Conservation (phyloP, 139 green algal species). For the Tetradesmus obliquus region DNA sequence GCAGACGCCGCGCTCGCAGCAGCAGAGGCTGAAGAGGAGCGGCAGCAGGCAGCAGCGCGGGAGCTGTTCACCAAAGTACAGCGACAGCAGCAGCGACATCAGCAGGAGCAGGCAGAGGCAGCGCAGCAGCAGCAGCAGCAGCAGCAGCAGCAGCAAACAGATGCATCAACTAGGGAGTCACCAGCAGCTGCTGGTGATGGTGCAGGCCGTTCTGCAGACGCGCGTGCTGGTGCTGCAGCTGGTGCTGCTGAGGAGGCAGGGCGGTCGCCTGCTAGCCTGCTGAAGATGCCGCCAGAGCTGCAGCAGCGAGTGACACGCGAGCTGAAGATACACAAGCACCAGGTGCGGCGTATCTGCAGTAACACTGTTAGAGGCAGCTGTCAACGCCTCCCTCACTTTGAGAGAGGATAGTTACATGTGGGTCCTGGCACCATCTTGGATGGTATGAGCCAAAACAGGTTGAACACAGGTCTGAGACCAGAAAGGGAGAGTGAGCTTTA, state of each 20-base stretch:
- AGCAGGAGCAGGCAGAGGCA: constrained; percentile 22
- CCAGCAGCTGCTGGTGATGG: neutral
- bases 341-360: constrained; percentile 15
- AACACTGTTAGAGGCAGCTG: too few species aligned
- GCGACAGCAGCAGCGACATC: neutral
- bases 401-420: too few species aligned
- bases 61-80: constrained; percentile 40
- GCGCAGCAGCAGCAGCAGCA: neutral
- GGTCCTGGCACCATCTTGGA: too few species aligned
- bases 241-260: constrained; percentile 24
- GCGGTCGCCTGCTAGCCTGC: neutral
- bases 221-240: constrained; percentile 35
- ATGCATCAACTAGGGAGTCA: neutral
- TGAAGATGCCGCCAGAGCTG: constrained; percentile 23
- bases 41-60: constrained; percentile 1
- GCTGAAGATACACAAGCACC: constrained; percentile 50
- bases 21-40: neutral
- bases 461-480: too few species aligned
- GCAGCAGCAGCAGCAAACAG: neutral
- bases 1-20: constrained; percentile 52
- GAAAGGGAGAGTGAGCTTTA: too few species aligned
- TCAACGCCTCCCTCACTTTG: too few species aligned
- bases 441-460: too few species aligned
- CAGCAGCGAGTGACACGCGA: constrained; percentile 21
- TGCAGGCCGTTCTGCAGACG: neutral